Evolutionary conservation across 805 yeast species (phyloP).

Genomic region (Kazachstania viticola): DNA sequence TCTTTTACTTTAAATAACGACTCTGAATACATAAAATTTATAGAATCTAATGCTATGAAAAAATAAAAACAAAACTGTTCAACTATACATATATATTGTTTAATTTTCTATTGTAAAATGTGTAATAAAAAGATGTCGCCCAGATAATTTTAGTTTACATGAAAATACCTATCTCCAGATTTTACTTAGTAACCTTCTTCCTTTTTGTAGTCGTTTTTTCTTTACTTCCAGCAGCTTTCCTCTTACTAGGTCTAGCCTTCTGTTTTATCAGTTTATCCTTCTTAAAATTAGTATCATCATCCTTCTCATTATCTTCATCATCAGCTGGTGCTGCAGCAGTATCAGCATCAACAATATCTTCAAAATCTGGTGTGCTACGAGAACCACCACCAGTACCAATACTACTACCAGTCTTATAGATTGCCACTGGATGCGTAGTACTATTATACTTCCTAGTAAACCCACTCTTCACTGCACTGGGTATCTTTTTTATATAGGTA

Average conservation of each 20-base stretch:
- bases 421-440: slow-evolving; percentile 71
- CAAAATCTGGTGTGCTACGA: slow-evolving; percentile 24
- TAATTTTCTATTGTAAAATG: not conserved
- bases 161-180: not conserved
- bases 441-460: slow-evolving; percentile 80
- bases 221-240: slow-evolving; percentile 12
- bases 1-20: too few species aligned
- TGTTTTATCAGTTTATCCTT: slow-evolving; percentile 28
- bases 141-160: not conserved
- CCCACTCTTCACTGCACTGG: slow-evolving; percentile 69
- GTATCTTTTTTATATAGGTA: slow-evolving; percentile 42
- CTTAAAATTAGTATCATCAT: slow-evolving; percentile 26
- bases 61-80: not conserved
- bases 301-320: slow-evolving; percentile 19
- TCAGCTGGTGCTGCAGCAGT: slow-evolving; percentile 19
- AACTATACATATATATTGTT: too few species aligned
- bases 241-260: slow-evolving; percentile 20
- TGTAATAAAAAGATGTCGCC: not conserved
- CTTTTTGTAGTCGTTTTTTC: slow-evolving; percentile 10
- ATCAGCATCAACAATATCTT: slow-evolving; percentile 28
- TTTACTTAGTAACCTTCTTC: slow-evolving; percentile 1
- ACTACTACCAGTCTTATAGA: slow-evolving; percentile 59
- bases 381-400: slow-evolving; percentile 25
- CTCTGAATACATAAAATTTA: too few species aligned
- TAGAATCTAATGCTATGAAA: not conserved